A percentile compares a stretch with the other conserved stretches of the same genome.
Evolutionary conservation across 805 yeast species (phyloP).

Genomic region (Millerozyma acaciae): DNA sequence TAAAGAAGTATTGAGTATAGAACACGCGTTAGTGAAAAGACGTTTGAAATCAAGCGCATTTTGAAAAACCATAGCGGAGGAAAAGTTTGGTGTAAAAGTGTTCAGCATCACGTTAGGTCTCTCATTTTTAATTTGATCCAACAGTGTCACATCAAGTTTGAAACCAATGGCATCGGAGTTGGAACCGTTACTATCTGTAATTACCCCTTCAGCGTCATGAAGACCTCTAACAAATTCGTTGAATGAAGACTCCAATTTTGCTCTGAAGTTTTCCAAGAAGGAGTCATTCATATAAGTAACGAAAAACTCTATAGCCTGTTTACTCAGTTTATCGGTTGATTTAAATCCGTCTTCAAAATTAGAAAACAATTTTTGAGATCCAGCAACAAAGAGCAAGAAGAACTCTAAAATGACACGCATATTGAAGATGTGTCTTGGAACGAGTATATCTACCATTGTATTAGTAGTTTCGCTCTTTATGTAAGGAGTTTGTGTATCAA

Average conservation of each 20-base stretch:
- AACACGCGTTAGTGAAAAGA: slow-evolving; percentile 46
- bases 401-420: slow-evolving; percentile 77
- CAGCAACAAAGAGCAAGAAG: slow-evolving; percentile 63
- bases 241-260: slow-evolving; percentile 51
- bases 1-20: slow-evolving; percentile 56
- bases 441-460: slow-evolving; percentile 59
- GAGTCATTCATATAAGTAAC: slow-evolving; percentile 58
- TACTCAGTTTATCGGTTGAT: slow-evolving; percentile 6
- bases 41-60: slow-evolving; percentile 46
- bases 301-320: slow-evolving; percentile 44
- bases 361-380: slow-evolving; percentile 37
- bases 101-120: background rate
- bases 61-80: slow-evolving; percentile 23
- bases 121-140: slow-evolving; percentile 18
- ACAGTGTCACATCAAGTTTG: slow-evolving; percentile 29
- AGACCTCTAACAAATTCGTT: slow-evolving; percentile 32
- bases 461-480: slow-evolving; percentile 56
- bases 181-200: slow-evolving; percentile 3
- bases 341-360: slow-evolving; percentile 12
- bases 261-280: slow-evolving; percentile 62
- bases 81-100: slow-evolving; percentile 1
- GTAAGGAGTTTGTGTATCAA: slow-evolving; percentile 35
- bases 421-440: slow-evolving; percentile 69
- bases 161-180: slow-evolving; percentile 8
- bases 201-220: slow-evolving; percentile 3